Percentiles rank a stretch among this genome's conserved stretches.
Evolutionary conservation across 768 basidiomycete genomes (phyloP).

Genomic region (Epithele typhae): DNA sequence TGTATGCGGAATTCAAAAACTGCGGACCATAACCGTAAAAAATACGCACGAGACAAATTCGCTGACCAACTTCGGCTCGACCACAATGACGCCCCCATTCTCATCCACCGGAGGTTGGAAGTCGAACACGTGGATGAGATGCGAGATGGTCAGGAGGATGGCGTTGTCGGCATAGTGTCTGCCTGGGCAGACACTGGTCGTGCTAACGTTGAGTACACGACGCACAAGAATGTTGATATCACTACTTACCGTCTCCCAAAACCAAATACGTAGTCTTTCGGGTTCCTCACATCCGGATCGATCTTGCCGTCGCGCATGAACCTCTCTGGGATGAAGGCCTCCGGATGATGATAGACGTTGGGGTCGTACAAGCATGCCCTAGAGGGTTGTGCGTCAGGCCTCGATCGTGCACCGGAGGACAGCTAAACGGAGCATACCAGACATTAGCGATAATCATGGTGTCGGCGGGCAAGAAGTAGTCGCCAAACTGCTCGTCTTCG

Average conservation of each 20-base stretch:
- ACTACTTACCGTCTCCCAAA: conserved; percentile 16
- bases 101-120: conserved; percentile 7
- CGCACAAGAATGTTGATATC: too few relatives aligned
- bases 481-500: conserved; percentile 35
- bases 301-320: conserved; percentile 14
- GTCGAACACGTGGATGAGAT: conserved; percentile 6
- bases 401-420: too few relatives aligned
- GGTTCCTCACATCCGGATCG: conserved; percentile 8
- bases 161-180: conserved; percentile 7
- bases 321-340: conserved; percentile 11
- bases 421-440: conserved; percentile 5
- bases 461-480: conserved; percentile 34
- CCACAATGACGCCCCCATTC: not conserved
- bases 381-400: not conserved
- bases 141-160: conserved; percentile 12
- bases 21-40: not conserved
- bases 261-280: conserved; percentile 10
- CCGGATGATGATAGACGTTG: conserved; percentile 8
- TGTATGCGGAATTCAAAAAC: not conserved
- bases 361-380: conserved; percentile 12
- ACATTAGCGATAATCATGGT: conserved; percentile 12
- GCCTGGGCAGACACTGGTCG: conserved; percentile 15
- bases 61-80: not conserved
- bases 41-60: conserved; percentile 1
- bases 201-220: too few relatives aligned